A percentile compares a stretch with the other conserved stretches of the same genome.
These are phyloP conservation scores for Eucalyptus albens DNA, from an alignment of 345 rosid genomes.

Conservation along the genomic window DNA sequence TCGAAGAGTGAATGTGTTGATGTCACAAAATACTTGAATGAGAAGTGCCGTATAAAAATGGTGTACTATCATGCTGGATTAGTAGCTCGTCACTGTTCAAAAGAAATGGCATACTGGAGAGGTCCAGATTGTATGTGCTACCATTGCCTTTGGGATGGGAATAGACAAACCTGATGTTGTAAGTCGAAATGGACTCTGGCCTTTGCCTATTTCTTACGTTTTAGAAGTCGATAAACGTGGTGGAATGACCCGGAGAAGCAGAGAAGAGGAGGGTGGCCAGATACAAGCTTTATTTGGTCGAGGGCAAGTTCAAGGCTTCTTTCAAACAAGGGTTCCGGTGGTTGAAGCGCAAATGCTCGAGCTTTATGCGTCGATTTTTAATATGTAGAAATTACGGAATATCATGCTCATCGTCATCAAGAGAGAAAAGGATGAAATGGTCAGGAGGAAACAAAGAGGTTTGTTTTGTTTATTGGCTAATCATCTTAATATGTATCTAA, in stretches of 20 bases:
- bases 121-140: no score
- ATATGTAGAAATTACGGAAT: background rate
- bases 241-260: accelerated
- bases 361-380: background rate
- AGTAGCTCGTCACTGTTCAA: no score
- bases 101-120: no score
- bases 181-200: no score
- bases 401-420: background rate
- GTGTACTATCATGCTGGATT: no score
- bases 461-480: background rate
- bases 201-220: no score
- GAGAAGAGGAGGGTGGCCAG: background rate
- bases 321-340: conserved; percentile 31
- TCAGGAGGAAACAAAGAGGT: background rate
- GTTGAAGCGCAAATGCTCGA: conserved; percentile 40
- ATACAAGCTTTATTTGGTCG: conserved; percentile 35
- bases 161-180: no score
- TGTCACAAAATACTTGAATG: no score
- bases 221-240: no score
- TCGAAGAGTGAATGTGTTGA: no score
- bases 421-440: background rate
- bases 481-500: background rate
- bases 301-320: conserved; percentile 36
- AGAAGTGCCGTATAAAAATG: no score
- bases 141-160: no score